Conservation (phyloP, 768 basidiomycete genomes). For the Tricholoma saponaceum region DNA sequence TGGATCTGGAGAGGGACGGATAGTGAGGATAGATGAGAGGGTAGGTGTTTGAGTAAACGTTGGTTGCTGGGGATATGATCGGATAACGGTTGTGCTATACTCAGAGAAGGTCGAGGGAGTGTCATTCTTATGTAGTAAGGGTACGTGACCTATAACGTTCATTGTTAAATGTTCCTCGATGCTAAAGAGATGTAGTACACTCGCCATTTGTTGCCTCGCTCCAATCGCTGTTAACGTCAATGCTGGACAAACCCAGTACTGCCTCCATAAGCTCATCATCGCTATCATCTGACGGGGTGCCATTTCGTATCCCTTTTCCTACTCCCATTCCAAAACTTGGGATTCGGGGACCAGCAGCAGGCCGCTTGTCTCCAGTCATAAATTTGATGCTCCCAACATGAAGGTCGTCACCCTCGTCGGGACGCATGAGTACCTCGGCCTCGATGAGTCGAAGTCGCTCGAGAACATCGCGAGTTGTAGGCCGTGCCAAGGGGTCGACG, state of each 20-base stretch:
- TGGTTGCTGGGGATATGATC: conserved; percentile 38
- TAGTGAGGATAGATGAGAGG: conserved; percentile 71
- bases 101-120: conserved; percentile 38
- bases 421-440: conserved; percentile 69
- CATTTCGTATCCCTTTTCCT: conserved; percentile 51
- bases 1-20: conserved; percentile 52
- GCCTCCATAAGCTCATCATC: conserved; percentile 70
- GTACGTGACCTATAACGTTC: conserved; percentile 43
- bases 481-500: conserved; percentile 62
- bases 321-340: conserved; percentile 82
- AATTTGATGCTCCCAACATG: conserved; percentile 87
- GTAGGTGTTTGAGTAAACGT: conserved; percentile 43
- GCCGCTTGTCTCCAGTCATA: conserved; percentile 63
- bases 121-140: conserved; percentile 42
- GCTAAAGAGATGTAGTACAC: conserved; percentile 5
- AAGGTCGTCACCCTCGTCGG: conserved; percentile 59
- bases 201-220: conserved; percentile 39
- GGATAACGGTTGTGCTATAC: conserved; percentile 71
- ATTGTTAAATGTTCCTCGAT: conserved; percentile 10
- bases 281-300: conserved; percentile 48
- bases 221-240: conserved; percentile 47
- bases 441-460: conserved; percentile 78
- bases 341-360: conserved; percentile 63
- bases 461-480: conserved; percentile 77
- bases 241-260: conserved; percentile 46